Evolutionary conservation across 1,284 basidiomycete species (phyloP).

Genomic region (Stygiomarasmius scandens): DNA sequence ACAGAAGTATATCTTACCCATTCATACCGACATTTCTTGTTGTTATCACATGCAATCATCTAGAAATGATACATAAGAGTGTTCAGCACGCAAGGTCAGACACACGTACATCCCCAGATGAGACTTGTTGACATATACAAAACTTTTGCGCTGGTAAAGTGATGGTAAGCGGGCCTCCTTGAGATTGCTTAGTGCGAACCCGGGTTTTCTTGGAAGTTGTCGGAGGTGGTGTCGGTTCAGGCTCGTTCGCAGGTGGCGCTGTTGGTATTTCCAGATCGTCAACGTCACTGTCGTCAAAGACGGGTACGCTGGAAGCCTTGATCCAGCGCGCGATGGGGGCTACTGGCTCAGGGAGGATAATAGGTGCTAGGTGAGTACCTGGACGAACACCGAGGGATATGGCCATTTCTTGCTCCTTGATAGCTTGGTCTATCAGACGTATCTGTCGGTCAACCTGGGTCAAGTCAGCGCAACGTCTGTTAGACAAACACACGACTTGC

Average conservation of each 20-base stretch:
- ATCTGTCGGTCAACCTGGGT: constrained; percentile 68
- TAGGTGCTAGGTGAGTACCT: constrained; percentile 54
- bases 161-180: constrained; percentile 36
- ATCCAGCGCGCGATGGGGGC: constrained; percentile 47
- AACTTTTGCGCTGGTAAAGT: constrained; percentile 35
- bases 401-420: constrained; percentile 69
- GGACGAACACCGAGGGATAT: constrained; percentile 56
- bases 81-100: constrained; percentile 7
- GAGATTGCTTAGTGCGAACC: constrained; percentile 19
- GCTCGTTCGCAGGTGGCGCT: constrained; percentile 11
- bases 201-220: constrained; percentile 14
- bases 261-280: constrained; percentile 15
- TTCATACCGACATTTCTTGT: constrained; percentile 68
- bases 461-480: constrained; percentile 7
- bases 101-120: constrained; percentile 8
- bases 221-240: constrained; percentile 4
- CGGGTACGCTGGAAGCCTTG: constrained; percentile 45
- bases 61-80: constrained; percentile 28
- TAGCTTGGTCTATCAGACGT: constrained; percentile 72
- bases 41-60: constrained; percentile 86
- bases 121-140: constrained; percentile 11
- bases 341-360: constrained; percentile 61
- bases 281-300: constrained; percentile 33
- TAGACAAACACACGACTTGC: constrained; percentile 39
- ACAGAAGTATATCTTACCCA: constrained; percentile 56